Evolutionary conservation across 768 basidiomycete genomes (phyloP), one percentile per base, ranked within the genome.

Genomic region (Boletus pseudopeckii): DNA sequence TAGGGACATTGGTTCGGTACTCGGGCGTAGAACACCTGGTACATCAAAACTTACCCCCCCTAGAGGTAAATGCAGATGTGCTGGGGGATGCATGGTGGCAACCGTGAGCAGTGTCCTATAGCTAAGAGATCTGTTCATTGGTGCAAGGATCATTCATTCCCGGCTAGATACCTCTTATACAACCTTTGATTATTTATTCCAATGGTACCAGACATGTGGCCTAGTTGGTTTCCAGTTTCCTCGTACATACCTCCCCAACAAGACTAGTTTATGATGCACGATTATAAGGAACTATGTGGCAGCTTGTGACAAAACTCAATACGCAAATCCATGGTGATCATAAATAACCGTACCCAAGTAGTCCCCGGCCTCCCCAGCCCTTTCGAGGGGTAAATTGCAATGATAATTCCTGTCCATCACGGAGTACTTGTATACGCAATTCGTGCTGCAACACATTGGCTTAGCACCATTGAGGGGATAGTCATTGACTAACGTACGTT

Each of bases 351-450:
- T 57, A 91, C 87, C 93, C 93, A 40, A 97, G 73, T 67, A 87
- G 75, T 9, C 93, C 93, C 54, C 90, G 76, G 10, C 93, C 93
- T 56, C 91, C 92, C 93, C 93, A 97, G 7, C 85, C 85, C 52
- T 77, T 81, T 46, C 82, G 71, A 7, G 92, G 91, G 4, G 75
- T 85, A 40, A 93, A 72, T n/a, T 69, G 77, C 53, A 92, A 62
- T 18, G 73, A 73, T 14, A 82, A 59, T 7, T 62, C 66, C 57
- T 80, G 67, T 4, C 69, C 76, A 6, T 73, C 69, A 30, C 89
- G 82, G 28, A 82, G 69, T 9, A 90, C 77, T 42, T 78, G 75
- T 49, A 93, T 75, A 6, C 70, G 63, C 36, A 93, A 72, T 43
- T 78, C 75, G 45, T 77, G 77, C 91, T 92, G 30, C 17, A 13